Evolutionary conservation across 2,329 filamentous ascomycete species (phyloP).

Genomic region (Triangularia setosa): DNA sequence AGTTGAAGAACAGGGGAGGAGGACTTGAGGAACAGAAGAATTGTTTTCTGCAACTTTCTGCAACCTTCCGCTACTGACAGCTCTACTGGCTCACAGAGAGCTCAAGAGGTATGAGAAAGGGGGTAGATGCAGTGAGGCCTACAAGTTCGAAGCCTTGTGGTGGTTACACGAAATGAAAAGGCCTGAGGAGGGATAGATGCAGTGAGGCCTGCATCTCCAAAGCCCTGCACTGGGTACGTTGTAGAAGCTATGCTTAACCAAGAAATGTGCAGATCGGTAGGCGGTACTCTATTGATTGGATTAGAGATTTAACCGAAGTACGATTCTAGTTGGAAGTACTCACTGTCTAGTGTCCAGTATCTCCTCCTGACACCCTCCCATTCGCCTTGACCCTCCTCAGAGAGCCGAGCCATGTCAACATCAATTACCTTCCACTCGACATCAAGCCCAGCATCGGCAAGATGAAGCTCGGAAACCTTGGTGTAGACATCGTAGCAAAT

Average conservation of each 20-base stretch:
- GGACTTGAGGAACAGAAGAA: background rate
- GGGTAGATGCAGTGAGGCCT: background rate
- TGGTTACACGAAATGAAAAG: background rate
- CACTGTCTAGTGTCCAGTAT: conserved; percentile 82
- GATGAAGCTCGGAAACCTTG: conserved; percentile 85
- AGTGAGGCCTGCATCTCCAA: conserved; percentile 13
- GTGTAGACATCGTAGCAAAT: conserved; percentile 97
- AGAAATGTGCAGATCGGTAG: conserved; percentile 73
- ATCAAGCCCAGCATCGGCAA: conserved; percentile 84
- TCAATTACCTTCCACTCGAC: conserved; percentile 77
- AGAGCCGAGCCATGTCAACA: conserved; percentile 64
- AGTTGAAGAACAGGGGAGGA: background rate
- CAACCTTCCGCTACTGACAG: background rate
- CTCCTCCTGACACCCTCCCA: conserved; percentile 86
- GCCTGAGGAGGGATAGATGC: background rate
- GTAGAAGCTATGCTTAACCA: conserved; percentile 27
- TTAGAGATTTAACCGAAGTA: conserved; percentile 27
- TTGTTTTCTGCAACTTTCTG: background rate
- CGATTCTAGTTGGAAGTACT: conserved; percentile 31
- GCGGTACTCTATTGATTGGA: conserved; percentile 54
- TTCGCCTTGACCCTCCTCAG: conserved; percentile 64
- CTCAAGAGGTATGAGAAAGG: background rate
- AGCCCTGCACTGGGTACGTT: background rate
- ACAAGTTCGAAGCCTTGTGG: background rate
- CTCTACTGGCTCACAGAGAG: background rate